Evolutionary conservation across 768 basidiomycete species (phyloP).

Genomic region (Strobilomyces dryophilus): DNA sequence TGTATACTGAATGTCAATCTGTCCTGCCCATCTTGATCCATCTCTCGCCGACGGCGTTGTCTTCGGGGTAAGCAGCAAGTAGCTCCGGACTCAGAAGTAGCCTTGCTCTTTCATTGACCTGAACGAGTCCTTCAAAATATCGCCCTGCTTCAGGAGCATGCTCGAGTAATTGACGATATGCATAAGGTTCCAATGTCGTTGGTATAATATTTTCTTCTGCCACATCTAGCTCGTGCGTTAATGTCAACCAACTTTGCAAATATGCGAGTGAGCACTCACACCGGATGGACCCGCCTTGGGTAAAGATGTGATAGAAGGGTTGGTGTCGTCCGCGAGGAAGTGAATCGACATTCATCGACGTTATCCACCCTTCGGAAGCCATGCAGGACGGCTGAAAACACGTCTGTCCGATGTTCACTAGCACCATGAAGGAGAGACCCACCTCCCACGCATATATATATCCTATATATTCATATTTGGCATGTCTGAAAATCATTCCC

Average conservation of each 20-base stretch:
- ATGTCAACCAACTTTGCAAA: not conserved
- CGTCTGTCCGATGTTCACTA: not conserved
- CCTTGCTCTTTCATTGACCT: constrained; percentile 30
- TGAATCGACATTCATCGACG: constrained; percentile 38
- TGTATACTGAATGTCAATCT: not conserved
- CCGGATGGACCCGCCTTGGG: constrained; percentile 32
- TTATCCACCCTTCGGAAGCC: constrained; percentile 41
- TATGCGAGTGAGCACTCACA: constrained; percentile 29
- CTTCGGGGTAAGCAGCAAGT: constrained; percentile 43
- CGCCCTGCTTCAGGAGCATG: constrained; percentile 27
- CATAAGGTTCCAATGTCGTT: constrained; percentile 11
- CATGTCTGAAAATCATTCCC: constrained; percentile 46
- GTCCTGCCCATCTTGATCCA: constrained; percentile 31
- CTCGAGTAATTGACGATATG: constrained; percentile 22
- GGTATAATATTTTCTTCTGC: constrained; percentile 35
- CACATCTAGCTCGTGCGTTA: constrained; percentile 26
- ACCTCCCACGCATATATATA: constrained; percentile 52
- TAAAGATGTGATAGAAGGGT: constrained; percentile 44
- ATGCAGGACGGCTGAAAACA: constrained; percentile 31
- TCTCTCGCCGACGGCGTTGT: constrained; percentile 34
- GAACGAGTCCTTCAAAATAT: constrained; percentile 35
- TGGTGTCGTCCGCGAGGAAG: constrained; percentile 41
- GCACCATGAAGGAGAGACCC: not conserved
- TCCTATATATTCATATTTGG: constrained; percentile 37
- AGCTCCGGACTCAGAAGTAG: constrained; percentile 42